Evolutionary conservation across 139 green algal species (phyloP), one percentile per base, ranked within the genome.

Genomic region (Tetradesmus obliquus): DNA sequence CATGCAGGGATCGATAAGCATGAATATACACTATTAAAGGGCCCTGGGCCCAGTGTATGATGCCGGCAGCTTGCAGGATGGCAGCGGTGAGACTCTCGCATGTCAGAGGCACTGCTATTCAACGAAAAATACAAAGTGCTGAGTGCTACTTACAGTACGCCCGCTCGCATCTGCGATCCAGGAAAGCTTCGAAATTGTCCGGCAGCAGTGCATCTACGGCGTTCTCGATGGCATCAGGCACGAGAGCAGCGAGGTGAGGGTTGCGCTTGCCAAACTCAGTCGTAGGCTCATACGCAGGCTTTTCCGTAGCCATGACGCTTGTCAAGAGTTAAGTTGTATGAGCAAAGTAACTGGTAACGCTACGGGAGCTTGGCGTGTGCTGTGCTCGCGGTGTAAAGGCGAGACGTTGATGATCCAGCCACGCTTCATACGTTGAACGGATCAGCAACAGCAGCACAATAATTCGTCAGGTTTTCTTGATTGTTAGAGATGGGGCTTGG

Each of bases 221-320:
- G 60, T 91, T 81, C 90, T 91, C 74, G 19, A 93, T 82, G 2
- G 57, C 84, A 55, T 93, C 90, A 3, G 86, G 90, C 12, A 90
- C 66, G 4, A 87, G 17, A 6, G 80, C 45, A 55, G 66, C 90
- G 5, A 91, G 84, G 72, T 85, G 74, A 24, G 32, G 80, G 58
- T 90, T 85, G 90, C 90, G 84, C 54, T 92, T 86, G 72, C 20
- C 81, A 58, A 90, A 89, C 17, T 82, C 69, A 5, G 84, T 84
- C 15, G 84, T 66, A 5, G 84, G 84, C 60, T 87, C 82, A n/a
- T 69, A 71, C 82, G n/a, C n/a, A 4, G 24, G 17, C 19, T 82
- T 82, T 1, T 82, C 22, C 74, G 74, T 51, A 17, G 74, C 60
- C 60, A 71, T 71, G 60, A 13, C 9, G 60, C 7, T 9, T 66